Conservation (phyloP, 202 grass and related monocot genomes). For the Elaeis oleifera region DNA sequence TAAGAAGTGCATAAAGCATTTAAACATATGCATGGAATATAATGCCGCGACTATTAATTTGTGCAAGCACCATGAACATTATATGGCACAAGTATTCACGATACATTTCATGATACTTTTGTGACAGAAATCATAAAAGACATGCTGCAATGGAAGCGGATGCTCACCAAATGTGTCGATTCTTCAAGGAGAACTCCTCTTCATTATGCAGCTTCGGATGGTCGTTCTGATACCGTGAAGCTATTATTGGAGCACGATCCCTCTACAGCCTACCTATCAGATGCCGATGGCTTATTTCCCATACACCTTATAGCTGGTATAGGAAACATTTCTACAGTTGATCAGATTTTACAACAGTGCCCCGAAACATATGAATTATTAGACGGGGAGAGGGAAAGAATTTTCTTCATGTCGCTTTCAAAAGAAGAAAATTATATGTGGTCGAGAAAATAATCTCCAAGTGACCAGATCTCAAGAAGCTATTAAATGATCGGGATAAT, state of each 20-base stretch:
- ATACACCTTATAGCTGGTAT: constrained; percentile 23
- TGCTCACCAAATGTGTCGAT: constrained; percentile 11
- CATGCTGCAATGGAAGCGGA: constrained; percentile 13
- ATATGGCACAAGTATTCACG: too few species aligned
- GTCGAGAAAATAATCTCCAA: not conserved
- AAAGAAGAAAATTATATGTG: not conserved
- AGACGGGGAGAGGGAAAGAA: constrained; percentile 27
- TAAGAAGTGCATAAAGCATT: too few species aligned
- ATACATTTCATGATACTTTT: too few species aligned
- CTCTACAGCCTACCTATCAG: constrained; percentile 10
- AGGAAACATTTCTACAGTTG: not conserved
- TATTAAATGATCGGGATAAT: too few species aligned
- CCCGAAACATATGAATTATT: constrained; percentile 1
- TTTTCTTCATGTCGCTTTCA: constrained; percentile 23
- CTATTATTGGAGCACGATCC: constrained; percentile 14
- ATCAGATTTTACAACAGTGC: constrained; percentile 8
- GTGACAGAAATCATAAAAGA: constrained; percentile 9
- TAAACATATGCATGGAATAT: too few species aligned
- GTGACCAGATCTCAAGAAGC: not conserved
- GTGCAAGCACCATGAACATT: too few species aligned
- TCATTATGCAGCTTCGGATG: constrained; percentile 22
- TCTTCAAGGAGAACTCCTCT: constrained; percentile 22
- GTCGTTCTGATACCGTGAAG: not conserved
- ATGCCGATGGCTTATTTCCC: constrained; percentile 24
- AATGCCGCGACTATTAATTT: too few species aligned